Evolutionary conservation across 305 asterid species (phyloP).

Genomic region (Ajuga reptans): DNA sequence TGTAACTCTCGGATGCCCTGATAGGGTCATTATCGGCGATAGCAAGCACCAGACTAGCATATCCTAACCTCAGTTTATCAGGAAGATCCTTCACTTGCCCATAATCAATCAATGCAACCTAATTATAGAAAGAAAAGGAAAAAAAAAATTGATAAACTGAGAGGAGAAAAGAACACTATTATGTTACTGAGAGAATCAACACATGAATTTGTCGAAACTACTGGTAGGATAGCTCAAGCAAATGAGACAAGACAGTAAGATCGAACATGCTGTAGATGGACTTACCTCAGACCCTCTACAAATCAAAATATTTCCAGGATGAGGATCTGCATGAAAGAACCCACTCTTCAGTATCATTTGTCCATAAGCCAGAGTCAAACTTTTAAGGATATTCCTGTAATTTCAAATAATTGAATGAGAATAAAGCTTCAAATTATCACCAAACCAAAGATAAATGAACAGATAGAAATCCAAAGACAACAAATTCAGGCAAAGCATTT

Average conservation of each 20-base stretch:
- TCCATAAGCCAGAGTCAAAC: conserved; percentile 89
- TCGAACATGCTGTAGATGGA: conserved; percentile 4
- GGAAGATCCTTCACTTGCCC: conserved; percentile 99
- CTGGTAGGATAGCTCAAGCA: conserved; percentile 10
- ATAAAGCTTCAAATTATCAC: neutral
- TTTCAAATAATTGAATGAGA: conserved; percentile 14
- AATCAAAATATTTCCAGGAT: conserved; percentile 95
- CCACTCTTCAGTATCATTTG: conserved; percentile 96
- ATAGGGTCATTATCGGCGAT: conserved; percentile 75
- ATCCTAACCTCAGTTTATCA: conserved; percentile 76
- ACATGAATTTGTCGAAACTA: neutral
- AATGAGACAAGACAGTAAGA: conserved; percentile 7
- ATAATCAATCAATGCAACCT: conserved; percentile 96
- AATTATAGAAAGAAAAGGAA: conserved; percentile 1
- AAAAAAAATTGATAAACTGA: no score
- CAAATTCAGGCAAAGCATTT: neutral
- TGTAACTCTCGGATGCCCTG: conserved; percentile 76
- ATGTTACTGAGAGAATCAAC: neutral
- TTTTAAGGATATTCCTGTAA: conserved; percentile 83
- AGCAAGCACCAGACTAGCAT: conserved; percentile 86
- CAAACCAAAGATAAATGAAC: neutral
- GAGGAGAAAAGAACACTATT: neutral
- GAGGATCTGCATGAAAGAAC: conserved; percentile 98
- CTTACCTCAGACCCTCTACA: conserved; percentile 91
- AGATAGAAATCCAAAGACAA: neutral